phyloP scores from a whole-genome alignment of 1,139 yeast genomes.

The Candida sp. region DNA sequence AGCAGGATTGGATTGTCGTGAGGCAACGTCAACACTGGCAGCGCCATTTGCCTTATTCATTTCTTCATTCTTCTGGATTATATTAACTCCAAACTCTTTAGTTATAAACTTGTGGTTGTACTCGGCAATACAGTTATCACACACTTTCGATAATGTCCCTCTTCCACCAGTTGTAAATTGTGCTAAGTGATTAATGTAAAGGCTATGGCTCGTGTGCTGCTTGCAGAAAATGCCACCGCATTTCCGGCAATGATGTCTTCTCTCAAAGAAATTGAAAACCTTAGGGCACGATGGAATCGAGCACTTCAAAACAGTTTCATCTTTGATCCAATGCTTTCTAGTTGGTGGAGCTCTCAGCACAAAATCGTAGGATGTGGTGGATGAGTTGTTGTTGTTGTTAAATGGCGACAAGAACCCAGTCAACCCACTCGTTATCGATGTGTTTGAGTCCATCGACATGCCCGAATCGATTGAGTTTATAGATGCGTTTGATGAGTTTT shows the following conservation, averaged over 20 bases:
- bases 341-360: constrained; percentile 55
- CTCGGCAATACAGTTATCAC: constrained; percentile 73
- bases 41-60: background rate
- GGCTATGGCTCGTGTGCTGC: constrained; percentile 58
- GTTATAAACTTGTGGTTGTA: constrained; percentile 56
- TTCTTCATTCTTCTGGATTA: constrained; percentile 3
- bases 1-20: background rate
- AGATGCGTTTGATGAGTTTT: constrained; percentile 27
- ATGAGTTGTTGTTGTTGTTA: constrained; percentile 15
- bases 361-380: constrained; percentile 30
- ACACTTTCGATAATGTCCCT: constrained; percentile 78
- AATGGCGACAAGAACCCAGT: constrained; percentile 11
- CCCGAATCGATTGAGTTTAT: constrained; percentile 40
- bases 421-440: constrained; percentile 18
- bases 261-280: constrained; percentile 73
- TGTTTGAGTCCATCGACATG: constrained; percentile 32
- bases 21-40: background rate
- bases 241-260: constrained; percentile 93
- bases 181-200: constrained; percentile 70
- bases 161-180: constrained; percentile 77
- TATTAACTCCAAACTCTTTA: constrained; percentile 42
- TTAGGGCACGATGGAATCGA: constrained; percentile 60
- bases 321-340: constrained; percentile 80
- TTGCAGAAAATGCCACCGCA: constrained; percentile 94
- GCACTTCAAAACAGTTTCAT: constrained; percentile 65